phyloP scores from a whole-genome alignment of 805 yeast genomes.

The Blastobotrys muscicola region DNA sequence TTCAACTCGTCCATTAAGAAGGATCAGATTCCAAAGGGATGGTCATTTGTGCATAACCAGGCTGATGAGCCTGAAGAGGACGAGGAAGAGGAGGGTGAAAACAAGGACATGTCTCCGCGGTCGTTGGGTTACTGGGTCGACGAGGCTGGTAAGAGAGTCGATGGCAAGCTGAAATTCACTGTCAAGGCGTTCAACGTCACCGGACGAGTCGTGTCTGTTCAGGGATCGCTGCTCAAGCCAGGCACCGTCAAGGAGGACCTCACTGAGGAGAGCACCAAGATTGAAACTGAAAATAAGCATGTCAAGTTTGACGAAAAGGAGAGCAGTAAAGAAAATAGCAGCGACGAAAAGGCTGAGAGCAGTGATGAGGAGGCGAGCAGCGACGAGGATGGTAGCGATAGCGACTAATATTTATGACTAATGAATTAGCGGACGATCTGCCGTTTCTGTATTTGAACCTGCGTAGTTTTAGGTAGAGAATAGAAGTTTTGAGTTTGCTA shows the following conservation, averaged over 20 bases:
- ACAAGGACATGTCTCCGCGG: constrained; percentile 24
- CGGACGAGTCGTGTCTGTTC: constrained; percentile 75
- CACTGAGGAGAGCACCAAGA: constrained; percentile 77
- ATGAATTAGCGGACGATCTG: neutral
- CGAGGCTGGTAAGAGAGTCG: constrained; percentile 60
- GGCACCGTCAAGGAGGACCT: constrained; percentile 54
- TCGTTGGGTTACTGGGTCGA: constrained; percentile 88
- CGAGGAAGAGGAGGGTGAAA: constrained; percentile 10
- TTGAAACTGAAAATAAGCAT: constrained; percentile 14
- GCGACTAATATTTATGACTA: neutral
- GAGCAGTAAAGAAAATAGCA: neutral
- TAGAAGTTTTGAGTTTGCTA: too few relatives aligned
- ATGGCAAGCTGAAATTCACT: constrained; percentile 72
- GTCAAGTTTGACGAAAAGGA: constrained; percentile 8
- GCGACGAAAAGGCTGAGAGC: neutral
- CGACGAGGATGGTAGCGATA: constrained; percentile 4
- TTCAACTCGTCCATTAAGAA: constrained; percentile 90
- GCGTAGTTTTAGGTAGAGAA: too few relatives aligned
- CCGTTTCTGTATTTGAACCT: too few relatives aligned
- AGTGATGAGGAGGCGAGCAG: constrained; percentile 1
- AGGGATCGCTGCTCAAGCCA: constrained; percentile 70
- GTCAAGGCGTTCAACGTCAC: constrained; percentile 57
- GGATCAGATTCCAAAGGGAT: constrained; percentile 70
- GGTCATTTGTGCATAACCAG: constrained; percentile 79
- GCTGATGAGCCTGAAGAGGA: constrained; percentile 38